Evolutionary conservation across 352 stramenopile genomes (phyloP).

Genomic region (Phytophthora sp.): DNA sequence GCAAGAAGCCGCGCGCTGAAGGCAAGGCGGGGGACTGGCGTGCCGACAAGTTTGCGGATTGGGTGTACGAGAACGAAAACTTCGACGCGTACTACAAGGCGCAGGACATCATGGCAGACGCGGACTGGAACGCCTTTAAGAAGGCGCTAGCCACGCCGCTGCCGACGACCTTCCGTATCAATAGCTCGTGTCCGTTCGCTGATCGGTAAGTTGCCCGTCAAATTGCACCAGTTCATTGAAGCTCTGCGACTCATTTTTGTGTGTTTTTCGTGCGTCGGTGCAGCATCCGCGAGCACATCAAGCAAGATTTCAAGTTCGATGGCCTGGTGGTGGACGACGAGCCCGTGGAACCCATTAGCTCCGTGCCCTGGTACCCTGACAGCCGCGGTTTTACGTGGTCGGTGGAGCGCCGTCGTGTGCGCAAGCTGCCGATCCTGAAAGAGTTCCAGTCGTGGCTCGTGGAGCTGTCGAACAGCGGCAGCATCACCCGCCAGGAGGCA

Average conservation of each 20-base stretch:
- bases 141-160: constrained; percentile 87
- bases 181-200: constrained; percentile 87
- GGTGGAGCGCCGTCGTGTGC: constrained; percentile 88
- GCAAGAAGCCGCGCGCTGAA: constrained; percentile 66
- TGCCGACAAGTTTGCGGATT: constrained; percentile 81
- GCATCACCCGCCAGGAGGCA: constrained; percentile 98
- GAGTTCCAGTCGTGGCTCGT: constrained; percentile 98
- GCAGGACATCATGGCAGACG: constrained; percentile 80
- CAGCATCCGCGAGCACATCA: constrained; percentile 88
- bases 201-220: constrained; percentile 52
- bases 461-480: constrained; percentile 92
- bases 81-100: constrained; percentile 90
- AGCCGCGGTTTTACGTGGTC: constrained; percentile 91
- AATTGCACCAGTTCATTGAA: not conserved
- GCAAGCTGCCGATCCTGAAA: constrained; percentile 91
- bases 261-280: not conserved
- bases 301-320: constrained; percentile 87
- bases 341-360: constrained; percentile 80
- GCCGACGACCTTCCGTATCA: constrained; percentile 94
- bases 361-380: constrained; percentile 92
- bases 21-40: constrained; percentile 40
- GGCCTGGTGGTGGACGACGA: constrained; percentile 82
- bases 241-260: constrained; percentile 7
- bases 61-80: constrained; percentile 87
- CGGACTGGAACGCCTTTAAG: constrained; percentile 93